Evolutionary conservation across 2,329 filamentous ascomycete species (phyloP), one percentile per base, ranked within the genome.

Genomic region (Lojkania enalia): DNA sequence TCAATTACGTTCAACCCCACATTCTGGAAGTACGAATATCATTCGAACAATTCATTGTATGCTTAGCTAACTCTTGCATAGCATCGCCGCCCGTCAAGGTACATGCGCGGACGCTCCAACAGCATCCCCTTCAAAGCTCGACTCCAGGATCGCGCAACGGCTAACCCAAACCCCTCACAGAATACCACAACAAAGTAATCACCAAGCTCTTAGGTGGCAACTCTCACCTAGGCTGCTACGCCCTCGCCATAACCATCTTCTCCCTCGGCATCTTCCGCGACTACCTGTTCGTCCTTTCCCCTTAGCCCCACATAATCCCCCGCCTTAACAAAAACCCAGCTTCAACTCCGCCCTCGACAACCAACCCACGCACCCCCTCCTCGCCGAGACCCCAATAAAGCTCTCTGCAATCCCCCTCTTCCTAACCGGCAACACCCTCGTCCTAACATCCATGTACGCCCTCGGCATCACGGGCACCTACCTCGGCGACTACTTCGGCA

Each of bases 401-500:
- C 82, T 82, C 53, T 70, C 85, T 14, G 89, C 88, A 31, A 86
- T 85, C 52, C 80, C 75, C 3, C 81, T 97, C 43, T 81, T 97
- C 59, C 78, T 79, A 20, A 66, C 75, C 27, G 94, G 94, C 46
- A 96, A 96, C 71, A 72, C 87, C 39, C 83, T 99, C 25, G 94
- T 99, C 38, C 61, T 97, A 39, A 86, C 86, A 23, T 94, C 88
- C 49, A 97, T 95, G 74, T 96, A 85, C 84, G 87, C 85, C 23
- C 83, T 99, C 30, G 94, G 94, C 46, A 83, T 99, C 63, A 96
- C 90, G 0, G 94, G 94, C 52, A 99, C 94, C 27, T 99, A 96
- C 69, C 78, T 99, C 25, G 94, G 94, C 59, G 94, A 99, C 76
- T 99, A 99, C 78, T 99, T 97, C 68, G 94, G 94, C 58, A 96